Conservation (phyloP, 441 rosid species). For the Adansonia gregorii region DNA sequence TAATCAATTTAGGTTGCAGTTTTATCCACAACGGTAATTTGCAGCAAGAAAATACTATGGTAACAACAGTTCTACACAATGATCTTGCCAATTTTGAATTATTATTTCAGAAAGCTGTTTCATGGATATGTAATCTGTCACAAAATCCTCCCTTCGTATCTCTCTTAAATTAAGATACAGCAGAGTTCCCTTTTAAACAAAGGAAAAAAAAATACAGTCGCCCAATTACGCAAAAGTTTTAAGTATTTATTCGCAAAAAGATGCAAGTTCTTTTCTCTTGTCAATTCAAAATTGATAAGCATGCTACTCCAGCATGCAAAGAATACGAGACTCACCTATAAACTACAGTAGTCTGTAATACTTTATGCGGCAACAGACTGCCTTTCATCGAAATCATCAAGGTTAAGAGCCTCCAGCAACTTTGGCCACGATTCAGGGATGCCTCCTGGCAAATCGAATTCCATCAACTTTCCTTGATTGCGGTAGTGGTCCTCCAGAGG, state of each 20-base stretch:
- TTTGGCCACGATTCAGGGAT: conserved; percentile 79
- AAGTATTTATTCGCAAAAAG: conserved; percentile 23
- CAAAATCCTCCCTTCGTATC: conserved; percentile 9
- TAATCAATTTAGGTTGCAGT: not conserved
- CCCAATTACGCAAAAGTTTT: conserved; percentile 11
- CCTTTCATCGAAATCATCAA: conserved; percentile 64
- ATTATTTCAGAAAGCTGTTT: conserved; percentile 7
- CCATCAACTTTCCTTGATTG: conserved; percentile 57
- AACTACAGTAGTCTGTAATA: conserved; percentile 33
- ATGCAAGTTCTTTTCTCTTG: conserved; percentile 31
- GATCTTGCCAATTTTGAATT: not conserved
- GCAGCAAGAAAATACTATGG: not conserved
- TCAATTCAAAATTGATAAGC: conserved; percentile 57
- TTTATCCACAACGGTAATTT: not conserved
- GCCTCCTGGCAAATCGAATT: conserved; percentile 69
- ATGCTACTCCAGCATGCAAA: conserved; percentile 59
- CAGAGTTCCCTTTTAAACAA: conserved; percentile 13
- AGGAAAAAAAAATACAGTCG: not conserved
- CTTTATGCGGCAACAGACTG: conserved; percentile 57
- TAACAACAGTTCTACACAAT: not conserved
- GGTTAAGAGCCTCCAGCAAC: conserved; percentile 69
- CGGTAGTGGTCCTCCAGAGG: conserved; percentile 69
- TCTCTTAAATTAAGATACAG: conserved; percentile 21
- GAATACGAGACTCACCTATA: conserved; percentile 41
- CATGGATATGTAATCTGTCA: not conserved